Conservation (phyloP, 768 basidiomycete genomes). For the Boletellus emodensis region DNA sequence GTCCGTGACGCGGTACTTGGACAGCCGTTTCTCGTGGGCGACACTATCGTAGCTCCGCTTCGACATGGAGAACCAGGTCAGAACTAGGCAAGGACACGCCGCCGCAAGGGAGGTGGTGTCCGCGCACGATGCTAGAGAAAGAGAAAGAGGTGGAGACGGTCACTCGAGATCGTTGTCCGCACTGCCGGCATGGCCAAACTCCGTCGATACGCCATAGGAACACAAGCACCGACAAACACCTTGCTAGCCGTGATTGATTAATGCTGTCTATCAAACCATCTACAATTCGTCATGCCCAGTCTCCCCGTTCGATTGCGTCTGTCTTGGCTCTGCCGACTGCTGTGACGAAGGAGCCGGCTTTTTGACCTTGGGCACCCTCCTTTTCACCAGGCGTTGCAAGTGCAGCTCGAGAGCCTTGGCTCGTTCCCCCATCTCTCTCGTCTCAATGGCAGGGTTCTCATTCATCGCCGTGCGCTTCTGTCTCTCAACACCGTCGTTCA, state of each 20-base stretch:
- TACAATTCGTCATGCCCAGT: slow-evolving; percentile 31
- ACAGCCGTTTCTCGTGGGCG: slow-evolving; percentile 67
- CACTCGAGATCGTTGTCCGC: slow-evolving; percentile 42
- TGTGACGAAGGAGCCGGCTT: slow-evolving; percentile 30
- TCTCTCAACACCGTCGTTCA: slow-evolving; percentile 74
- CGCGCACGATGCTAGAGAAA: neutral
- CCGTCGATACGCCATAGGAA: neutral
- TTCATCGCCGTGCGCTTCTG: slow-evolving; percentile 71
- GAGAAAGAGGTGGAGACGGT: slow-evolving; percentile 9
- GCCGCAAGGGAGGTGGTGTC: slow-evolving; percentile 2
- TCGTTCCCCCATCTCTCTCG: slow-evolving; percentile 79
- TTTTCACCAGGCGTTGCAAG: slow-evolving; percentile 61
- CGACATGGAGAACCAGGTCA: slow-evolving; percentile 45
- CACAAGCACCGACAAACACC: slow-evolving; percentile 27
- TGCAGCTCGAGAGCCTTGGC: slow-evolving; percentile 78
- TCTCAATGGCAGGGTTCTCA: slow-evolving; percentile 83
- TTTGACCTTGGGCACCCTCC: slow-evolving; percentile 63
- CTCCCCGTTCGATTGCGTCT: slow-evolving; percentile 15
- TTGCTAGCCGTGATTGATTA: too few relatives aligned
- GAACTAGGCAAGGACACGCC: neutral
- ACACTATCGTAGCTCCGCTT: slow-evolving; percentile 71
- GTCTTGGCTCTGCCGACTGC: slow-evolving; percentile 10
- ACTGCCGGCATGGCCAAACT: neutral
- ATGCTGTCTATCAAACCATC: slow-evolving; percentile 19
- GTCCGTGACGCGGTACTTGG: slow-evolving; percentile 75